phyloP scores from a whole-genome alignment of 768 basidiomycete species.

The Amylocystis lapponica region DNA sequence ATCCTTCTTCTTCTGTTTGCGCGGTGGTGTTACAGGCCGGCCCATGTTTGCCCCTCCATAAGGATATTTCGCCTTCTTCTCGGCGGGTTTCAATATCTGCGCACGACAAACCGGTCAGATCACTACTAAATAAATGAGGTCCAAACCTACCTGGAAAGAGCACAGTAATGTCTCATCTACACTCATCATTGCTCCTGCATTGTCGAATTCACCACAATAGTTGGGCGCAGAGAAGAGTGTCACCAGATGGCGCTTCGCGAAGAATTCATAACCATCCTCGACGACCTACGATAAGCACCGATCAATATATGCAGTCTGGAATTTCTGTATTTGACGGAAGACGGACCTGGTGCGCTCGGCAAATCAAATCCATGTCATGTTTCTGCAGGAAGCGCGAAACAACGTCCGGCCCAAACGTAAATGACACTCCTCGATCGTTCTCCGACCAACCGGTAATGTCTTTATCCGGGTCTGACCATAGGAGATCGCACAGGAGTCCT shows the following conservation, averaged over 20 bases:
- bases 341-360: constrained; percentile 93
- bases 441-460: constrained; percentile 99
- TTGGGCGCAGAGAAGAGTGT: constrained; percentile 96
- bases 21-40: constrained; percentile 89
- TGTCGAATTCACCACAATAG: constrained; percentile 96
- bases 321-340: constrained; percentile 3
- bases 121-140: constrained; percentile 1
- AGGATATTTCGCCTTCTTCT: constrained; percentile 95
- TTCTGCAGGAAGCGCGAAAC: constrained; percentile 98
- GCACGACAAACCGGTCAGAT: neutral
- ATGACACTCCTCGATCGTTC: constrained; percentile 97
- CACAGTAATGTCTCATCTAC: constrained; percentile 96
- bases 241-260: constrained; percentile 94
- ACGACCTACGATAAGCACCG: constrained; percentile 67
- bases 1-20: constrained; percentile 97
- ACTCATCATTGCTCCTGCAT: constrained; percentile 99
- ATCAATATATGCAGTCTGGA: neutral
- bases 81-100: constrained; percentile 96
- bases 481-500: constrained; percentile 92
- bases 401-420: constrained; percentile 98
- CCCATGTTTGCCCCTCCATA: constrained; percentile 85
- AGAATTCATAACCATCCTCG: constrained; percentile 98
- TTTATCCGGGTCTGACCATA: constrained; percentile 99
- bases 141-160: constrained; percentile 81
- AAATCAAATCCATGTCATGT: constrained; percentile 99